Base-by-base conservation (phyloP, 306 rosid species). In the Senna siamea region DNA sequence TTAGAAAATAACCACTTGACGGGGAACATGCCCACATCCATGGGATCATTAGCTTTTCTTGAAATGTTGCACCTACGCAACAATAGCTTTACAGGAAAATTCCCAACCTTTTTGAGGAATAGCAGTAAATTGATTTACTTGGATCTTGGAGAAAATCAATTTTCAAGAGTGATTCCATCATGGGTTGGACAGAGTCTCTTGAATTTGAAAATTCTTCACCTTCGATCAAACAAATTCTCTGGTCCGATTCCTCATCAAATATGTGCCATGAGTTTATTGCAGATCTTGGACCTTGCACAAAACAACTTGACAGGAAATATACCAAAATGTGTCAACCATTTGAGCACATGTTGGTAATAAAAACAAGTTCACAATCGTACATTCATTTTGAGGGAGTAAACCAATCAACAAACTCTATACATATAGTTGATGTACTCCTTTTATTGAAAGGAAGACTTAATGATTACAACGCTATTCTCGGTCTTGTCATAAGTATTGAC, bases 241-340 rank as follows among this genome's bases (percentile, higher is more conserved):
- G 85, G 75, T 41, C 18, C 18, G 3, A 50, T 81, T 78, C 81
- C 85, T 20, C 8, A 2, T 17, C 73, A 70, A 28, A 53, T 70
- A 13, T 80, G 84, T 41, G 12, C 5, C 13, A 57, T 80, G 28
- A 9, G 53, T n/a, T 17, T 18, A n/a, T 67, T 80, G 17, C 77
- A 57, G 9, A 40, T 70, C 2, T 70, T 80, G 7, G 84, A 80
- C 68, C 60, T 80, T 4, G 14, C 75, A 9, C 51, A 70, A 18
- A 80, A 80, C 41, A 20, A 22, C 10, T 58, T 80, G 7, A 54
- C 52, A 4, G 78, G 74, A 52, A 8, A 23, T 10, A 70, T 70
- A 41, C 81, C 81, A 9, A 13, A 14, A 9, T 80, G 84, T 50
- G 40, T 80, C 41, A 70, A 58, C 40, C 64, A 70, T 57, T 67